phyloP scores from a whole-genome alignment of 2,329 filamentous ascomycete species.

The Camillea tinctor region DNA sequence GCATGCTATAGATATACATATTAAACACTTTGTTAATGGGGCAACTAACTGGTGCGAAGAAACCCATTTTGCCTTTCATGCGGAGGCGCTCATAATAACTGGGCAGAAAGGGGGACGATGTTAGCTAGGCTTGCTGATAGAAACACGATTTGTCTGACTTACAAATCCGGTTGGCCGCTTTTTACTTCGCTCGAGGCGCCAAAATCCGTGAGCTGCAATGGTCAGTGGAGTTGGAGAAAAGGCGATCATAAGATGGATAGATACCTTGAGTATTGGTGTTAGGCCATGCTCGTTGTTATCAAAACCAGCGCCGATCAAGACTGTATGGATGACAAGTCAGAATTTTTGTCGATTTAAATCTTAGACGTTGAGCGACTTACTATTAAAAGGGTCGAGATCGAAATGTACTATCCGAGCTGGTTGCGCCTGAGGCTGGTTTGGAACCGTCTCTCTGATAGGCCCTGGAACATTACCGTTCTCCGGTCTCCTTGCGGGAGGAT shows the following conservation, averaged over 20 bases:
- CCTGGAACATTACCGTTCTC: not conserved
- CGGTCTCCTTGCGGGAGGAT: constrained; percentile 2
- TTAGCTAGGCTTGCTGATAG: not conserved
- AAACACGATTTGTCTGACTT: not conserved
- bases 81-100: constrained; percentile 18
- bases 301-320: constrained; percentile 11
- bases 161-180: not conserved
- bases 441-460: constrained; percentile 12
- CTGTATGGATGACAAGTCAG: not conserved
- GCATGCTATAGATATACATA: not conserved
- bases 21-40: no score
- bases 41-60: constrained; percentile 14
- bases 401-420: constrained; percentile 18
- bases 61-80: constrained; percentile 7
- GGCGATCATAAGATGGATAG: not conserved
- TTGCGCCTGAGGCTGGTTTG: not conserved
- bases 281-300: constrained; percentile 6
- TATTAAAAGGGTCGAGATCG: constrained; percentile 19
- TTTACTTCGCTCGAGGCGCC: constrained; percentile 1
- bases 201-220: constrained; percentile 18
- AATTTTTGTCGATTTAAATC: not conserved
- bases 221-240: constrained; percentile 1
- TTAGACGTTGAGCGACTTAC: constrained; percentile 4
- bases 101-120: not conserved
- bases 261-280: constrained; percentile 17